These are phyloP conservation scores for Aspergillus terreus DNA, from an alignment of 2,329 filamentous ascomycete genomes.

Conservation along the genomic window DNA sequence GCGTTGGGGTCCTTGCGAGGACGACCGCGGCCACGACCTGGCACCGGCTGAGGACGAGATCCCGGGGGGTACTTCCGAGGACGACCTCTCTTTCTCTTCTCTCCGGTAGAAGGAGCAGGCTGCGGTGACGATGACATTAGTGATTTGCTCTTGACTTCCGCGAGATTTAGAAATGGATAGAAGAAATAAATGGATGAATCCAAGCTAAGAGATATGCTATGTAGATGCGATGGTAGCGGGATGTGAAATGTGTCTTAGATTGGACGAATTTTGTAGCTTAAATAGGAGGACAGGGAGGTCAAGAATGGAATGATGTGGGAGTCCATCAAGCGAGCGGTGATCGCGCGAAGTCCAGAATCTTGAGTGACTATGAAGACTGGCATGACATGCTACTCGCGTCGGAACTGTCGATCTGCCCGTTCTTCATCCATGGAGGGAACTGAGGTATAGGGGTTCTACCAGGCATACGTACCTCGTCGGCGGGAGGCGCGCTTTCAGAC, in stretches of 20 bases:
- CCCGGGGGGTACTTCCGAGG: slow-evolving; percentile 31
- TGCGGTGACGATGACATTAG: slow-evolving; percentile 8
- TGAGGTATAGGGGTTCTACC: not conserved
- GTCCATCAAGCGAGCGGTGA: slow-evolving; percentile 6
- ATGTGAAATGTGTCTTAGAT: not conserved
- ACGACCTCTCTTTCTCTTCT: slow-evolving; percentile 32
- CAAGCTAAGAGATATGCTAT: not conserved
- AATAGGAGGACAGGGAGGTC: slow-evolving; percentile 4
- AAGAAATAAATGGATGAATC: not conserved
- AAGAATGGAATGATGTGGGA: slow-evolving; percentile 6
- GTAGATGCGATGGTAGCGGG: not conserved
- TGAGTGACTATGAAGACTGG: slow-evolving; percentile 2
- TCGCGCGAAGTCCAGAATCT: slow-evolving; percentile 5
- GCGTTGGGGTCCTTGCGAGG: slow-evolving; percentile 25
- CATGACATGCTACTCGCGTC: slow-evolving; percentile 10
- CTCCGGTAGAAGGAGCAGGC: slow-evolving; percentile 20
- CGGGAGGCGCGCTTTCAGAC: slow-evolving; percentile 17
- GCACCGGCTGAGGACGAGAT: slow-evolving; percentile 17
- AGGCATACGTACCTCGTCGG: slow-evolving; percentile 17
- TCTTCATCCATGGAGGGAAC: not conserved
- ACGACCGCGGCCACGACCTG: slow-evolving; percentile 31
- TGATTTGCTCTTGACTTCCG: not conserved
- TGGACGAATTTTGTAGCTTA: not conserved
- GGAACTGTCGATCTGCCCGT: not conserved
- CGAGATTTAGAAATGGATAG: not conserved